Percentiles rank a stretch among this genome's conserved stretches.
Conservation (phyloP, 2,329 filamentous ascomycete species). For the Aspergillus brasiliensis region DNA sequence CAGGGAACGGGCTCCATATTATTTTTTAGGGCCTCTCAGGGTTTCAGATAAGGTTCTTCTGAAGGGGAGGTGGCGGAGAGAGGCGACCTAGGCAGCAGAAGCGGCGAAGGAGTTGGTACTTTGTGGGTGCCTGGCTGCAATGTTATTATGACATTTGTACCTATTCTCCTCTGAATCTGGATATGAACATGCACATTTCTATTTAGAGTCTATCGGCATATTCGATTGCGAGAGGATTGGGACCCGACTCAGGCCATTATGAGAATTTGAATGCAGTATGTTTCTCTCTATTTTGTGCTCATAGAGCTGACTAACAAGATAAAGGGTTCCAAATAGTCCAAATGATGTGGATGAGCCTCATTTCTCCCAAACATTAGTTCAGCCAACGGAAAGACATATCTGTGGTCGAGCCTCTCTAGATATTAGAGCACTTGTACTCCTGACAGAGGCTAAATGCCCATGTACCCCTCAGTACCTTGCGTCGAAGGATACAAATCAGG, state of each 20-base stretch:
- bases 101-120: too few relatives aligned
- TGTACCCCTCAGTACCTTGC: neutral
- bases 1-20: too few relatives aligned
- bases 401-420: neutral
- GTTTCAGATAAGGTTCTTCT: too few relatives aligned
- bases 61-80: too few relatives aligned
- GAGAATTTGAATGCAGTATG: slow-evolving; percentile 9
- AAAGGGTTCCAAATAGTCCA: neutral
- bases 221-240: neutral
- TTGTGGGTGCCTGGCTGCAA: too few relatives aligned
- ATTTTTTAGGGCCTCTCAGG: too few relatives aligned
- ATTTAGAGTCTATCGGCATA: neutral
- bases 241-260: slow-evolving; percentile 2
- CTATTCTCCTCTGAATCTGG: too few relatives aligned
- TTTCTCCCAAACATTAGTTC: neutral
- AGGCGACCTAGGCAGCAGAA: too few relatives aligned
- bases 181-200: too few relatives aligned
- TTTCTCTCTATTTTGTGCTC: neutral
- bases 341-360: too few relatives aligned
- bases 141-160: too few relatives aligned
- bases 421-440: neutral
- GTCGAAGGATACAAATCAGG: neutral
- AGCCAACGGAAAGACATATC: neutral
- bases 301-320: neutral
- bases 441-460: neutral